A percentile compares a stretch with the other conserved stretches of the same genome.
phyloP scores from a whole-genome alignment of 192 early-diverging fungal genomes.

The Coemansia guatemalensis region DNA sequence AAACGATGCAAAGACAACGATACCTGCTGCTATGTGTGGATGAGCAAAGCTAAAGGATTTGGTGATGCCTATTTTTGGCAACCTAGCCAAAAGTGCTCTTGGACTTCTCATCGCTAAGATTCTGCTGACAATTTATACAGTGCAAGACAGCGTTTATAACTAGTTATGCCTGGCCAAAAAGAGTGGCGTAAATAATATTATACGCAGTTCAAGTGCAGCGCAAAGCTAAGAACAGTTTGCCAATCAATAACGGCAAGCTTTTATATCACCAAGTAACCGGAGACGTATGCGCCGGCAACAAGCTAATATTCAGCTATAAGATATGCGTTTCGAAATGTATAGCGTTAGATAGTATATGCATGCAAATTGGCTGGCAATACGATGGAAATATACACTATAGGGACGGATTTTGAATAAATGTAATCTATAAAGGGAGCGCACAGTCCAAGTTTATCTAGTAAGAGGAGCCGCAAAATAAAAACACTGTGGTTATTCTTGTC shows the following conservation, averaged over 20 bases:
- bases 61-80: slow-evolving; percentile 44
- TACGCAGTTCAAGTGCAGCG: neutral
- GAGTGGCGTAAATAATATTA: neutral
- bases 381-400: neutral
- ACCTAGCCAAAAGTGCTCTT: slow-evolving; percentile 8
- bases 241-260: neutral
- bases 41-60: slow-evolving; percentile 35
- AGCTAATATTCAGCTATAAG: neutral
- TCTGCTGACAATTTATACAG: neutral
- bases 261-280: neutral
- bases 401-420: neutral
- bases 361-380: neutral
- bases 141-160: neutral
- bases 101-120: neutral
- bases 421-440: neutral
- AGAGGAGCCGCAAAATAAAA: neutral
- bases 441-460: neutral
- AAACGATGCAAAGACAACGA: slow-evolving; percentile 43
- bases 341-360: neutral
- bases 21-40: slow-evolving; percentile 27
- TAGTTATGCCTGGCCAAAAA: neutral
- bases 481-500: neutral
- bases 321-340: neutral
- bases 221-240: neutral
- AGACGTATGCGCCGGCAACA: neutral